These are phyloP conservation scores for Vanrija humicola DNA, from an alignment of 1,284 basidiomycete genomes.

Conservation along the genomic window DNA sequence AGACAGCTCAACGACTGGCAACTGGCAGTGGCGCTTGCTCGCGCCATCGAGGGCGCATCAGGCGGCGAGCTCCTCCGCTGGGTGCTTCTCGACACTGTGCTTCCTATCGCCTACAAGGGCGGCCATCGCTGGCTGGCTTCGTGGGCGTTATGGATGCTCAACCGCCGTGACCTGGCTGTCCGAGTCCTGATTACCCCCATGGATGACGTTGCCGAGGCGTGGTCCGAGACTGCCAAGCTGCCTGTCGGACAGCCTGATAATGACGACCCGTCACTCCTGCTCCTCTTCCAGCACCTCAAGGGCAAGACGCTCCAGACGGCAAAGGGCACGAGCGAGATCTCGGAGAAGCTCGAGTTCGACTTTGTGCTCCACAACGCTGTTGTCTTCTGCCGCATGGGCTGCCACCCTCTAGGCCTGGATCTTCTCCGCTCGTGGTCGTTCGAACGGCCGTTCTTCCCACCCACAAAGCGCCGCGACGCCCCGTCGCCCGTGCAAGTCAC, in stretches of 20 bases:
- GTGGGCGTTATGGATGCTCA: constrained; percentile 92
- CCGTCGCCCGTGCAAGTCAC: neutral
- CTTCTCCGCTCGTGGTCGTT: constrained; percentile 87
- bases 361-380: constrained; percentile 89
- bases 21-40: constrained; percentile 78
- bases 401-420: constrained; percentile 79
- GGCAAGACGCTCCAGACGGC: constrained; percentile 85
- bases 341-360: constrained; percentile 80
- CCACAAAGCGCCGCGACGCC: constrained; percentile 10
- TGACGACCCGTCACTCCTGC: constrained; percentile 83
- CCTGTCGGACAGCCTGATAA: constrained; percentile 80
- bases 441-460: constrained; percentile 59
- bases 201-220: constrained; percentile 31
- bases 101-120: constrained; percentile 76
- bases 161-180: constrained; percentile 77
- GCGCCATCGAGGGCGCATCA: constrained; percentile 74
- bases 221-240: constrained; percentile 19
- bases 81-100: constrained; percentile 67
- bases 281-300: constrained; percentile 85
- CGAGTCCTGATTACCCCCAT: constrained; percentile 44
- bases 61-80: constrained; percentile 66
- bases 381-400: constrained; percentile 93
- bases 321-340: constrained; percentile 83
- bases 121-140: constrained; percentile 94
- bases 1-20: constrained; percentile 85